Base-by-base conservation (phyloP, 805 yeast species). In the Barnettozyma sp. region DNA sequence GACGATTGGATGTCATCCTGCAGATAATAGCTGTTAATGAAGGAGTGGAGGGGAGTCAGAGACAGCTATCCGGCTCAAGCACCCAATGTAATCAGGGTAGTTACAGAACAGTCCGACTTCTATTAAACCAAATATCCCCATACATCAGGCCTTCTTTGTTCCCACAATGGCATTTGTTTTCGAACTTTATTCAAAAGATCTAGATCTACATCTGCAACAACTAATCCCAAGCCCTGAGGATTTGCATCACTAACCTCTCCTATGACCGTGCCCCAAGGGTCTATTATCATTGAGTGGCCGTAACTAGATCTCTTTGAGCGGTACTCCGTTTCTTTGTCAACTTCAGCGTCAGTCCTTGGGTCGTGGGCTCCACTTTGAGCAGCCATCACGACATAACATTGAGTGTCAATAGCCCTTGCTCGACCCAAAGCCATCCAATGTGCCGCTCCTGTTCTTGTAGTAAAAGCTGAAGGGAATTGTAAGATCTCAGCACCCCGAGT, bases 381-480 rank as follows among this genome's bases (percentile, higher is more conserved):
- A 2, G 97, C 88, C 82, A 87, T 73, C 4, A 90, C 64, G 6
- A 88, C 95, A 55, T 71, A 92, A 41, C 82, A 67, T 58, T 92
- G 97, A 2, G 90, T 72, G 53, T 88, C 95, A 10, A 90, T 71
- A 4, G 97, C 97, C 32, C 97, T 65, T 0, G 95, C 81, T 19
- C 76, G 66, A 2, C 85, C 96, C 34, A 90, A 63, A 2, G 73
- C 56, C 35, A 76, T 76, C 95, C 97, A 90, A 52, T 90, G 98
- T 2, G 90, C 85, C 34, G 76, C 76, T 1, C 98, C 98, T 0
- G 97, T 90, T 44, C 78, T 77, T 54, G 82, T 73, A 0, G 96
- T 92, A 67, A 94, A 92, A 0, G 97, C 97, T 18, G 94, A 80
- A 0, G 98, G 97, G 49, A 66, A 90, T 3, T 90, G 72, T 26